A percentile compares a stretch with the other conserved stretches of the same genome.
Conservation (phyloP, 139 green algal species). For the Chlorella ohadii region DNA sequence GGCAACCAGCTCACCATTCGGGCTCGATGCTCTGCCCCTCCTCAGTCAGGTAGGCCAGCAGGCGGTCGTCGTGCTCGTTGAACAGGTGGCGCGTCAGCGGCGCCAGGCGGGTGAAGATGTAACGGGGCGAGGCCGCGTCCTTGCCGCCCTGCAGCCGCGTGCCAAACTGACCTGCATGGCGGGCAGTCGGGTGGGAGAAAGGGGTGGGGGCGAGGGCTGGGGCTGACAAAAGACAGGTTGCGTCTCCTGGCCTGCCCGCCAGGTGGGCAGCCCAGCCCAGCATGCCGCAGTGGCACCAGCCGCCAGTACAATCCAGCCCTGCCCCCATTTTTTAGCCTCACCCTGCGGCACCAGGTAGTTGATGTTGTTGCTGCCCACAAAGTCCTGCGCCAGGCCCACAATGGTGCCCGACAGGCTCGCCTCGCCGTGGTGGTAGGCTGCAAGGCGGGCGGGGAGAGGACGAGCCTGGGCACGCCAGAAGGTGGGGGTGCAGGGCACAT, state of each 20-base stretch:
- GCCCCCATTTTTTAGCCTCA: background rate
- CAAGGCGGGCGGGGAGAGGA: background rate
- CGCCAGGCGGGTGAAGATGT: constrained; percentile 97
- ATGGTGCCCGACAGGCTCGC: constrained; percentile 87
- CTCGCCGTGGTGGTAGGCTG: constrained; percentile 99
- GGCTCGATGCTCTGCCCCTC: constrained; percentile 98
- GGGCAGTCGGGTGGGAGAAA: background rate
- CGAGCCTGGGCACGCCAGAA: too few species aligned
- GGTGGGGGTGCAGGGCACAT: too few species aligned
- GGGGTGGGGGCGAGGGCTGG: too few species aligned
- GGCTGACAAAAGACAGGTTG: too few species aligned
- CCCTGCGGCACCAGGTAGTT: constrained; percentile 91
- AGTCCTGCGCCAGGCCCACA: constrained; percentile 93
- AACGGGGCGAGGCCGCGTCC: constrained; percentile 92
- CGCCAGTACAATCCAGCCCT: background rate
- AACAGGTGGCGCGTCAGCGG: constrained; percentile 89
- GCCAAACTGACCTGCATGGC: constrained; percentile 84
- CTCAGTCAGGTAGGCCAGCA: constrained; percentile 96
- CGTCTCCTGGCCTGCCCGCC: too few species aligned
- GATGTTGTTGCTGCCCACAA: constrained; percentile 98
- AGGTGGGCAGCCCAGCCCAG: too few species aligned
- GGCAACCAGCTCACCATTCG: constrained; percentile 69
- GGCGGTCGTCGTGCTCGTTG: constrained; percentile 89
- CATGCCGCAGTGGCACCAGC: background rate
- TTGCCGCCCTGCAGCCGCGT: constrained; percentile 95